These are phyloP conservation scores for Phellopilus nigrolimitatus DNA, from an alignment of 1,284 basidiomycete genomes.

Conservation along the genomic window DNA sequence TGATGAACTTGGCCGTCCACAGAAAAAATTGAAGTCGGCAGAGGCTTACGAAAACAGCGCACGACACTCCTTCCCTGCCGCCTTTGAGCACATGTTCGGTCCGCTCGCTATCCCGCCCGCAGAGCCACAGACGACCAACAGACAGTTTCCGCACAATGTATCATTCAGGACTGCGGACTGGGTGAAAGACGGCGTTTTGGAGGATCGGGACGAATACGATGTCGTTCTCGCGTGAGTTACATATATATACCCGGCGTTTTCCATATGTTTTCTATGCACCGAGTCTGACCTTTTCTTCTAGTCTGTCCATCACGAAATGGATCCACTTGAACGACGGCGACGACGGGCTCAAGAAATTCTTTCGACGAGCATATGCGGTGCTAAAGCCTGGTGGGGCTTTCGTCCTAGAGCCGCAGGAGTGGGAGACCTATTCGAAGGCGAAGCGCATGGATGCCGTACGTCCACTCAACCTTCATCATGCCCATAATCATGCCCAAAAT, in stretches of 20 bases:
- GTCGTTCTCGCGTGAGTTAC: conserved; percentile 65
- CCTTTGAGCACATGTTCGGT: conserved; percentile 70
- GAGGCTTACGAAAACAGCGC: not conserved
- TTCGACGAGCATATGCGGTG: conserved; percentile 51
- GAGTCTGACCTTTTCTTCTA: no score
- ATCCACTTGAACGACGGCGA: conserved; percentile 78
- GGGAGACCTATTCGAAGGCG: conserved; percentile 74
- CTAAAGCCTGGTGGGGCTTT: conserved; percentile 57
- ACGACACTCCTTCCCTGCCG: conserved; percentile 61
- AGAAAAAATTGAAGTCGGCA: conserved; percentile 28
- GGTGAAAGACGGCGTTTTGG: conserved; percentile 50
- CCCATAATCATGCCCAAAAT: conserved; percentile 1
- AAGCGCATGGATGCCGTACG: conserved; percentile 58
- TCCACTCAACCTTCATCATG: not conserved
- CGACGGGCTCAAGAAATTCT: conserved; percentile 58
- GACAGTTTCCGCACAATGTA: conserved; percentile 68
- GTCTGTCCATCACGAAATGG: conserved; percentile 83
- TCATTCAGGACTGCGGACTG: conserved; percentile 68
- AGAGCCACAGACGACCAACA: conserved; percentile 29
- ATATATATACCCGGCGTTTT: not conserved
- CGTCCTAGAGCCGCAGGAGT: conserved; percentile 73
- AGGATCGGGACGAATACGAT: conserved; percentile 60
- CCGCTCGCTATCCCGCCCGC: conserved; percentile 59
- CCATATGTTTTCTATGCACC: not conserved
- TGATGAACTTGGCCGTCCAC: conserved; percentile 7